Conservation (phyloP, 2,329 filamentous ascomycete genomes). For the Pseudocercospora macadamiae region DNA sequence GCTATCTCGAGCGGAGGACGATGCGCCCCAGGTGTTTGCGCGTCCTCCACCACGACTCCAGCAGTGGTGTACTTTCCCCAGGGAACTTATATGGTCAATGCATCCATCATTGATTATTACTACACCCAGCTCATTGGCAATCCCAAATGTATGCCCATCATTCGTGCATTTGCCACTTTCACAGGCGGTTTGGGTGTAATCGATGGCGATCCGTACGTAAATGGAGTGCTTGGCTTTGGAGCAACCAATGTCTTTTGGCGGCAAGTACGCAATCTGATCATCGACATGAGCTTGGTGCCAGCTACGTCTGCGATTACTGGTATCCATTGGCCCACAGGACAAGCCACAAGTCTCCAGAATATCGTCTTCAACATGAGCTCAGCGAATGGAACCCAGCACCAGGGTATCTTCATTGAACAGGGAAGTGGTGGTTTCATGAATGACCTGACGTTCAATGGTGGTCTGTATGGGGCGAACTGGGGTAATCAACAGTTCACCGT, state of each 20-base stretch:
- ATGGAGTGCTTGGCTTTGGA: slow-evolving; percentile 40
- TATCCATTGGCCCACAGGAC: slow-evolving; percentile 51
- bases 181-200: slow-evolving; percentile 58
- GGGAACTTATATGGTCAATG: slow-evolving; percentile 61
- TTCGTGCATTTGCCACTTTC: slow-evolving; percentile 56
- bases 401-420: slow-evolving; percentile 49
- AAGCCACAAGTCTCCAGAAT: slow-evolving; percentile 51
- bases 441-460: slow-evolving; percentile 50
- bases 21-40: slow-evolving; percentile 46
- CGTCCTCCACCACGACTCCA: slow-evolving; percentile 55
- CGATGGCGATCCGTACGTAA: slow-evolving; percentile 58
- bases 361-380: slow-evolving; percentile 50
- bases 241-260: slow-evolving; percentile 67
- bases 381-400: slow-evolving; percentile 50
- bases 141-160: slow-evolving; percentile 57
- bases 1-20: slow-evolving; percentile 47
- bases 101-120: slow-evolving; percentile 64
- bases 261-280: slow-evolving; percentile 66
- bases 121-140: slow-evolving; percentile 66
- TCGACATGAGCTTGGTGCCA: slow-evolving; percentile 60
- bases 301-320: slow-evolving; percentile 47
- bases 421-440: slow-evolving; percentile 52
- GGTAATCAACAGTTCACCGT: slow-evolving; percentile 57
- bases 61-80: slow-evolving; percentile 62
- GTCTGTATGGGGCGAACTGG: slow-evolving; percentile 44